phyloP scores from a whole-genome alignment of 257 asterid species.

The Solanum megistacrolobum region DNA sequence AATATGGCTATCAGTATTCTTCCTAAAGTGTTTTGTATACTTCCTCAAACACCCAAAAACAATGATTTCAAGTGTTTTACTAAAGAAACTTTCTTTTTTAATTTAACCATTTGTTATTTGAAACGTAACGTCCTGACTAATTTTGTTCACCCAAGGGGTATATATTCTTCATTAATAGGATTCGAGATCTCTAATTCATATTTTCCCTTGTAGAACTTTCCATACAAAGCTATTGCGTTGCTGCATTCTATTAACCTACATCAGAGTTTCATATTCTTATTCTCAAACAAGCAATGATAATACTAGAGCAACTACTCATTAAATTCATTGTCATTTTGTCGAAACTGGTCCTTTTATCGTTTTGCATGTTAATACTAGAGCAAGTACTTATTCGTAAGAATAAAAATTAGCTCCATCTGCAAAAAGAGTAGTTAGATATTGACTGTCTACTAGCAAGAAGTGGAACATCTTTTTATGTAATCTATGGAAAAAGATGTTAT shows the following conservation, averaged over 20 bases:
- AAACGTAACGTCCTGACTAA: neutral
- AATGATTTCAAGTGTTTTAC: neutral
- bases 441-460: neutral
- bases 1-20: neutral
- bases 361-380: neutral
- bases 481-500: neutral
- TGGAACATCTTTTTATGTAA: neutral
- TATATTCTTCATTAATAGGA: neutral
- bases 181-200: neutral
- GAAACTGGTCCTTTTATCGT: neutral
- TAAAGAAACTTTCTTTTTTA: neutral
- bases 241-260: neutral
- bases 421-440: neutral
- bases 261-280: neutral
- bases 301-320: neutral
- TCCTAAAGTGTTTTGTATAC: neutral
- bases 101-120: neutral
- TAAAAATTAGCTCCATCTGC: neutral
- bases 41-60: neutral
- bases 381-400: neutral
- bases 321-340: neutral
- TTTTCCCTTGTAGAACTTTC: neutral
- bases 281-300: neutral
- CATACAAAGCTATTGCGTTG: neutral
- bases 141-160: neutral